A percentile compares a stretch with the other conserved stretches of the same genome.
Conservation (phyloP, 2,329 filamentous ascomycete genomes). For the Venturia carpophila region DNA sequence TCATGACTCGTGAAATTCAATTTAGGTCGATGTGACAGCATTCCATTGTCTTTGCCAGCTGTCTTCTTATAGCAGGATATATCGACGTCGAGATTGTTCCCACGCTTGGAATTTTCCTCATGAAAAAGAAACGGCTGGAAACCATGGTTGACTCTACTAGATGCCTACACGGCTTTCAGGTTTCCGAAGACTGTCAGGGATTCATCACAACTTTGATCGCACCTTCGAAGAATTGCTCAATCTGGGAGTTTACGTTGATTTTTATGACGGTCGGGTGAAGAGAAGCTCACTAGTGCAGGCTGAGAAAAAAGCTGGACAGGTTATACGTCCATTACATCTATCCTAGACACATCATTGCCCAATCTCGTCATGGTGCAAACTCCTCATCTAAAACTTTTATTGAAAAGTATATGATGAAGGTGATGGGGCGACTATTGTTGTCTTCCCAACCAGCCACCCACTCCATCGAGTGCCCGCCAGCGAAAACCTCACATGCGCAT, state of each 20-base stretch:
- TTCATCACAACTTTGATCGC: no score
- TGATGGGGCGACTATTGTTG: background rate
- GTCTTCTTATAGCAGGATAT: no score
- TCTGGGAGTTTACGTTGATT: background rate
- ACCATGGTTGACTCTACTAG: no score
- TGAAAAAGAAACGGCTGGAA: no score
- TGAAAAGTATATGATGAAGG: background rate
- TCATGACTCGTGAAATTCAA: background rate
- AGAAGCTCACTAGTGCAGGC: background rate
- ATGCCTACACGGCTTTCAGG: no score
- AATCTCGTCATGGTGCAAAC: background rate
- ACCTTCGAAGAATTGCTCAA: no score
- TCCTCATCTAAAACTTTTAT: conserved; percentile 5
- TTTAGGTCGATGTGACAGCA: no score
- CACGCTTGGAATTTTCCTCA: no score
- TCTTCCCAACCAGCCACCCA: background rate
- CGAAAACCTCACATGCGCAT: conserved; percentile 1
- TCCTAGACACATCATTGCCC: background rate
- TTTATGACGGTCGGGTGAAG: background rate
- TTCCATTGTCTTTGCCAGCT: no score
- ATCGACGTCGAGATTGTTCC: no score
- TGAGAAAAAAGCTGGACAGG: background rate
- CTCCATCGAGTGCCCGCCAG: background rate
- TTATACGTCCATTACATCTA: background rate
- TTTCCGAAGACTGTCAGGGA: no score